Base-by-base conservation (phyloP, 1,284 basidiomycete genomes). In the Mycosarcoma maydis region DNA sequence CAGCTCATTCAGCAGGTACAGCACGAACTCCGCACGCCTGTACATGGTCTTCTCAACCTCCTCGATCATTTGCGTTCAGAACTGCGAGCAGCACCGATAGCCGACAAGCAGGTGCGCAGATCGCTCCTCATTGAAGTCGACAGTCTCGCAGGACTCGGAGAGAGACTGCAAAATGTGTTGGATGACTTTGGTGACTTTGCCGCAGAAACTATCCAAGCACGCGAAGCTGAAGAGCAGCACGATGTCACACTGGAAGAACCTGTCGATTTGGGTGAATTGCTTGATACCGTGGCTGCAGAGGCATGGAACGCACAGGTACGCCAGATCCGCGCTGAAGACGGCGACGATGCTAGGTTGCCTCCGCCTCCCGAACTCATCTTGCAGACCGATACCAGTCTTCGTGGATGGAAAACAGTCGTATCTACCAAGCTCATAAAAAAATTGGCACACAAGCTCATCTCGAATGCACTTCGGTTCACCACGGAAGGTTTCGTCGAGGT, bases 341-440 rank as follows among this genome's bases (percentile, higher is more conserved):
- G 67, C n/a, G 61, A 54, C 20, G 55, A 74, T 42, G 70, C 70
- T 2, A 33, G 71, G 19, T 37, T 74, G n/a, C 72, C 72, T 5
- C 72, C 72, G 13, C 72, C 72, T 17, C 72, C 72, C 16, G 71
- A 75, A 29, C 56, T 73, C 40, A 69, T 73, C 44, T 26, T 75
- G 22, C 58, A 58, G 34, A 70, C 58, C 44, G 72, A 62, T n/a
- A 70, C 70, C 16, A 65, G 53, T 19, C 39, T 73, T 9, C 48
- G 71, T 4, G 59, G 56, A 6, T 61, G 66, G 59, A 73, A 73
- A 41, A 71, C 60, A 2, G 42, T 70, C 29, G 53, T 75, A 5
- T 54, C 58, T 17, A 46, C 55, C 3, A 41, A 24, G 1, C 43
- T 60, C 9, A 38, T 74, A 39, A 52, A 43, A 16, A 71, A 58